Percentiles rank a stretch among this genome's conserved stretches.
phyloP scores from a whole-genome alignment of 2,329 filamentous ascomycete genomes.

The Penicillium capsulatum region DNA sequence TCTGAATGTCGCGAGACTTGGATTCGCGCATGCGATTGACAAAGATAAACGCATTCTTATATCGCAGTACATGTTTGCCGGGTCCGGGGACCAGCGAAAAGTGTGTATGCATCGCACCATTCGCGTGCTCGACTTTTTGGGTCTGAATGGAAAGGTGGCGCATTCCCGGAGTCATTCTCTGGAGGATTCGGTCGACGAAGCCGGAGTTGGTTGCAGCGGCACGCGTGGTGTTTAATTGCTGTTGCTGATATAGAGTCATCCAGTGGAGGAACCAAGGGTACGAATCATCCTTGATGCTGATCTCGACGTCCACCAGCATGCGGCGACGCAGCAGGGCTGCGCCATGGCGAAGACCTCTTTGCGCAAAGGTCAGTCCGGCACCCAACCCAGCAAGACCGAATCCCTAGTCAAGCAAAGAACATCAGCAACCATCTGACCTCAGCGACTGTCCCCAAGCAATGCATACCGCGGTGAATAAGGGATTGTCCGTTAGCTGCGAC shows the following conservation, averaged over 20 bases:
- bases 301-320: constrained; percentile 91
- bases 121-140: constrained; percentile 57
- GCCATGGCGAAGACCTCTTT: constrained; percentile 68
- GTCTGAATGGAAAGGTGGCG: constrained; percentile 64
- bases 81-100: constrained; percentile 90
- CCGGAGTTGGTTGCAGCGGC: constrained; percentile 39
- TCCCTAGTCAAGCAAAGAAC: constrained; percentile 47
- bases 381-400: constrained; percentile 89
- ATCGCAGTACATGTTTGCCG: constrained; percentile 81
- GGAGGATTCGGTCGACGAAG: constrained; percentile 52
- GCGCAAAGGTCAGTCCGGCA: constrained; percentile 73
- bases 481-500: constrained; percentile 46
- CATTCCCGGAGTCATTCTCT: constrained; percentile 56
- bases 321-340: constrained; percentile 74
- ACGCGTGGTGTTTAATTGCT: constrained; percentile 55
- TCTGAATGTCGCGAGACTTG: constrained; percentile 71
- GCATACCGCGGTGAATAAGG: constrained; percentile 49
- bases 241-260: constrained; percentile 77
- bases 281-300: constrained; percentile 86
- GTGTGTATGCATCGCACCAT: constrained; percentile 68
- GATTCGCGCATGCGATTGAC: constrained; percentile 82
- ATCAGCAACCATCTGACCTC: constrained; percentile 1
- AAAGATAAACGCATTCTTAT: constrained; percentile 79
- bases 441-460: constrained; percentile 4
- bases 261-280: constrained; percentile 94